A percentile compares a stretch with the other conserved stretches of the same genome.
These are phyloP conservation scores for Ustilago shanxiensis DNA, from an alignment of 1,284 basidiomycete species.

Conservation along the genomic window DNA sequence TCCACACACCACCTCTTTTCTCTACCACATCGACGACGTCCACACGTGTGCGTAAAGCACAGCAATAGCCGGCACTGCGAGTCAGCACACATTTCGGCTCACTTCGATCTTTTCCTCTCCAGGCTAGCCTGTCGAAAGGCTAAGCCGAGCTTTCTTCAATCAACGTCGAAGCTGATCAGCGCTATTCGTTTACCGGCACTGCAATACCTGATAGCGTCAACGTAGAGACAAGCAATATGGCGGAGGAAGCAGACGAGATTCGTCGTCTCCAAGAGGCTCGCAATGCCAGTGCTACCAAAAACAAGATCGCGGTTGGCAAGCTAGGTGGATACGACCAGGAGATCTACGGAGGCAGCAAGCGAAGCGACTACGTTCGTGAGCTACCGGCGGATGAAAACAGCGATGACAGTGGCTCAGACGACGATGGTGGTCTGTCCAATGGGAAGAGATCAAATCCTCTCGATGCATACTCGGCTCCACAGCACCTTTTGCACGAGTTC, in stretches of 20 bases:
- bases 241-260: slow-evolving; percentile 55
- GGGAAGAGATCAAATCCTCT: slow-evolving; percentile 58
- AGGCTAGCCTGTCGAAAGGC: not conserved
- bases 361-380: slow-evolving; percentile 59
- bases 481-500: slow-evolving; percentile 94
- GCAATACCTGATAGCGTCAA: not conserved
- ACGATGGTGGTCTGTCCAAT: slow-evolving; percentile 28
- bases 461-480: slow-evolving; percentile 79
- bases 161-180: no score
- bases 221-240: slow-evolving; percentile 26
- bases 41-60: no score
- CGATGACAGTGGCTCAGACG: slow-evolving; percentile 49
- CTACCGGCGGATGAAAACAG: slow-evolving; percentile 44
- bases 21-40: not conserved
- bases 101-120: no score
- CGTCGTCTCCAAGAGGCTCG: slow-evolving; percentile 53
- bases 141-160: not conserved
- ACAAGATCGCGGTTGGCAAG: slow-evolving; percentile 50
- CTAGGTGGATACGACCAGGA: slow-evolving; percentile 56
- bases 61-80: no score
- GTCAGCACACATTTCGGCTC: no score
- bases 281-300: slow-evolving; percentile 37
- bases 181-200: no score
- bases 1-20: not conserved
- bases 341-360: slow-evolving; percentile 49